Base-by-base conservation (phyloP, 73 alveolate genomes). In the Blepharisma japonicum region DNA sequence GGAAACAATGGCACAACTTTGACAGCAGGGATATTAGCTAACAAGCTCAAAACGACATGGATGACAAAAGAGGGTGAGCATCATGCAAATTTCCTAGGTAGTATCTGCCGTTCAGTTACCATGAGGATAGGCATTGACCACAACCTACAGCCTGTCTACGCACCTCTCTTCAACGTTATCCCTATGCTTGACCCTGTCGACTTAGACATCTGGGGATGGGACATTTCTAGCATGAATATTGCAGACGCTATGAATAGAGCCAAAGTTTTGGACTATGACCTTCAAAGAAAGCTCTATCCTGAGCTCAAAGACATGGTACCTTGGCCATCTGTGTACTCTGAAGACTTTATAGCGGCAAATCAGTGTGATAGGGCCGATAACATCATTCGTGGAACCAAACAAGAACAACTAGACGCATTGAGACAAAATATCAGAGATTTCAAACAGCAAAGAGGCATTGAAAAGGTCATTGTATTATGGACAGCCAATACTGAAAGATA, bases 1-100 rank as follows among this genome's bases (percentile, higher is more conserved):
- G 99, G 99, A 50, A 95, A 95, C 83, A 95, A 95, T 68, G 99
- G 99, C 23, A 88, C 97, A 54, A 95, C 99, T 48, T 83, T 87
- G 53, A 89, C 94, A 56, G 97, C 94, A 6, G 99, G 98, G 39
- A 80, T 93, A 56, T 82, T 93, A 51, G 96, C 98, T 53, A 92
- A 92, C 54, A 79, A 83, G 74, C 74, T 81, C 55, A 77, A 83
- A 9, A 23, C 21, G 21, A 56, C 86, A 21, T 95, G 99, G 99
- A 91, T 90, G 68, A 90, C 96, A 61, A 94, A 89, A 90, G 85
- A 90, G 46, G 99, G 99, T 53, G 83, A 81, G 56, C 86, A 82
- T 27, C 70, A 77, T 68, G 93, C 99, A 20, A 93, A 93, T 83
- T 95, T 82, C 93, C 90, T 85, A 80, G 99, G 99, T 6, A 82